Conservation (phyloP, 768 basidiomycete genomes). For the Wakefieldia striispora region DNA sequence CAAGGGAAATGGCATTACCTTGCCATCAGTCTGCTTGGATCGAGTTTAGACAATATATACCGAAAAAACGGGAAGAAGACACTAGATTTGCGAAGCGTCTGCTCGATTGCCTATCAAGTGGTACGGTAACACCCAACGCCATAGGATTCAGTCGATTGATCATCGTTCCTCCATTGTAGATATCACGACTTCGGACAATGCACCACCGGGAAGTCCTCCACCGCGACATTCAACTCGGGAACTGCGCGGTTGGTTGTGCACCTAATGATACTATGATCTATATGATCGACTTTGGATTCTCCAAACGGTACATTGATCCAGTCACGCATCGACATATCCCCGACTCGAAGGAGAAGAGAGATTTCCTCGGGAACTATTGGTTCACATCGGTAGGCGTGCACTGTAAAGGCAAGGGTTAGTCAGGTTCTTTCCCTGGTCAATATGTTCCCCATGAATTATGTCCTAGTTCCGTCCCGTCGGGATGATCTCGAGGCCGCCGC, state of each 20-base stretch:
- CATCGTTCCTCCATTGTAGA: slow-evolving; percentile 40
- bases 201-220: slow-evolving; percentile 71
- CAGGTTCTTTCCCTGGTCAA: slow-evolving; percentile 11
- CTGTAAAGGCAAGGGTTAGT: slow-evolving; percentile 68
- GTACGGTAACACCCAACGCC: slow-evolving; percentile 38
- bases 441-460: slow-evolving; percentile 19
- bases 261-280: slow-evolving; percentile 63
- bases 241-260: slow-evolving; percentile 62
- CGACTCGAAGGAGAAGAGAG: slow-evolving; percentile 62
- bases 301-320: slow-evolving; percentile 72
- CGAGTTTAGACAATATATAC: slow-evolving; percentile 64
- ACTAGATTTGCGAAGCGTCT: slow-evolving; percentile 71
- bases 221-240: slow-evolving; percentile 78
- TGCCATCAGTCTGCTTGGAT: slow-evolving; percentile 73
- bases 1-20: slow-evolving; percentile 65
- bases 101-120: slow-evolving; percentile 74
- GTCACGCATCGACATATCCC: slow-evolving; percentile 66
- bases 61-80: slow-evolving; percentile 51
- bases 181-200: slow-evolving; percentile 71
- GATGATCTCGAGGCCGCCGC: slow-evolving; percentile 79
- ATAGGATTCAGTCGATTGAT: slow-evolving; percentile 6
- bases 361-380: slow-evolving; percentile 86
- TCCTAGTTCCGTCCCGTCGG: slow-evolving; percentile 68
- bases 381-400: slow-evolving; percentile 78
- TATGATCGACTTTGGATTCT: slow-evolving; percentile 87